Evolutionary conservation across 805 yeast species (phyloP), one percentile per base, ranked within the genome.

Genomic region (Vanderwaltozyma yarrowii): DNA sequence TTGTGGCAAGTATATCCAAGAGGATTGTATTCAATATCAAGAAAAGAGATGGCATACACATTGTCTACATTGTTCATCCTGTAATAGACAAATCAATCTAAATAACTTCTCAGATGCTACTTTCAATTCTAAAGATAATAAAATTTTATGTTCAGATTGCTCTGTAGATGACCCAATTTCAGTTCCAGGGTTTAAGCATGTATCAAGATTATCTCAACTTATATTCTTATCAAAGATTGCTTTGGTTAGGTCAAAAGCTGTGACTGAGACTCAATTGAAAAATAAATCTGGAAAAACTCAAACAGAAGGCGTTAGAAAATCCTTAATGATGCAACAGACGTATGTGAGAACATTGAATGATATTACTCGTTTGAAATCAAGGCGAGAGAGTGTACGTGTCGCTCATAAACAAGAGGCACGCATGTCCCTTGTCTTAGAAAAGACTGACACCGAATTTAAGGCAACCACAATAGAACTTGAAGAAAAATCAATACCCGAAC

Each of bases 211-310:
- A 34, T 60, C 74, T 15, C 97, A 92, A 60, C 70, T 87, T 52
- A 67, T 79, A 15, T 85, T 77, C 54, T 62, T 92, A 33, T 64
- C 88, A 46, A 80, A 83, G 50, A 86, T 92, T 44, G 97, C 97
- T 0, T 66, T 88, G 33, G 74, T 81, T 3, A 69, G 95, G 40
- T 81, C 81, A 29, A 76, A 64, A 51, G 69, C 74, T 15, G 82
- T 78, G 0, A 76, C 80, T 74, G 62, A 61, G 33, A 56, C 52
- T 23, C 65, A 61, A 38, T 31, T 51, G 42, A 48, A 47, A 35
- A 46, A 47, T 25, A 35, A 29, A 26, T 23, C 30, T 32, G 39
- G 41, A 20, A 44, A 40, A 18, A 30, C 35, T 13, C 29, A 40
- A 9, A 35, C 23, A 12, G 41, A 40, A 12, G 36, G 38, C 7